These are phyloP conservation scores for Auricularia cornea DNA, from an alignment of 768 basidiomycete genomes.

Conservation along the genomic window DNA sequence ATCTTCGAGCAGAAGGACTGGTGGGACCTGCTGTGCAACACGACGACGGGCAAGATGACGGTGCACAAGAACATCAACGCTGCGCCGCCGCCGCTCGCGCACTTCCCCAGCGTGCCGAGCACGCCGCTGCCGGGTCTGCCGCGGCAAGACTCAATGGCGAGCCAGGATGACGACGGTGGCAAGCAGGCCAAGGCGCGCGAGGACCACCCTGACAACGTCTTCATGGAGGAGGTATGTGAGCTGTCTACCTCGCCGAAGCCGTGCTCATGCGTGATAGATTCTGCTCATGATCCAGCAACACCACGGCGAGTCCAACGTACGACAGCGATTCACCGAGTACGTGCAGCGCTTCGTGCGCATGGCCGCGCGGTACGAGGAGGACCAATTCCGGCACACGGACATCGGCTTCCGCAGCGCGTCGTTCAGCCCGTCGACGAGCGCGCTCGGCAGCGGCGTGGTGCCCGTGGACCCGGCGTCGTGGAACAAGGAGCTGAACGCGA, in stretches of 20 bases:
- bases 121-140: slow-evolving; percentile 29
- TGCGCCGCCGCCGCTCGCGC: slow-evolving; percentile 19
- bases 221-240: slow-evolving; percentile 84
- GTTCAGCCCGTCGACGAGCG: slow-evolving; percentile 34
- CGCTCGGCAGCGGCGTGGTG: slow-evolving; percentile 72
- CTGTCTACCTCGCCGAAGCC: not conserved
- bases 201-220: slow-evolving; percentile 65
- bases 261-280: slow-evolving; percentile 41
- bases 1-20: slow-evolving; percentile 76
- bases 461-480: slow-evolving; percentile 65
- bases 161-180: slow-evolving; percentile 44
- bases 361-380: slow-evolving; percentile 87
- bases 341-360: slow-evolving; percentile 78
- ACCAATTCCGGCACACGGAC: slow-evolving; percentile 57
- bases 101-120: slow-evolving; percentile 36
- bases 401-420: slow-evolving; percentile 60
- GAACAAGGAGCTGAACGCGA: slow-evolving; percentile 61
- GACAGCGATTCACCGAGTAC: slow-evolving; percentile 86
- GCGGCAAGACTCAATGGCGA: slow-evolving; percentile 8
- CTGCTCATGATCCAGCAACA: slow-evolving; percentile 81
- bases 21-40: slow-evolving; percentile 94
- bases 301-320: slow-evolving; percentile 82
- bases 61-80: slow-evolving; percentile 78
- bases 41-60: slow-evolving; percentile 76
- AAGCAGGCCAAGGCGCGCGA: slow-evolving; percentile 45